Percentiles rank a stretch among this genome's conserved stretches.
Conservation (phyloP, 768 basidiomycete genomes). For the Pisolithus microcarpus region DNA sequence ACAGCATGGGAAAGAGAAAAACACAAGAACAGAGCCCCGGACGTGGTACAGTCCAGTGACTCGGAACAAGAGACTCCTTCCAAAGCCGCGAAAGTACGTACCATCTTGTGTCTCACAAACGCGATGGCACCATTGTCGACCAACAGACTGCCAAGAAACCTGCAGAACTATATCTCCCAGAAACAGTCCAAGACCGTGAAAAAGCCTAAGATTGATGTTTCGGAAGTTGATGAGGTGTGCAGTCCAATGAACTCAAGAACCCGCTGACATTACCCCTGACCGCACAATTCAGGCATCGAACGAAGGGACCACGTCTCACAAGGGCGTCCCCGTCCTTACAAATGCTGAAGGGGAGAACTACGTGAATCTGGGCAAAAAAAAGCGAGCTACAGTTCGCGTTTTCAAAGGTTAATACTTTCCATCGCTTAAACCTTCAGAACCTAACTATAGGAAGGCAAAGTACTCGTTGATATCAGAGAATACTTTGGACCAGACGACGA, state of each 20-base stretch:
- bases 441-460: slow-evolving; percentile 32
- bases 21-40: slow-evolving; percentile 6
- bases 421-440: slow-evolving; percentile 4
- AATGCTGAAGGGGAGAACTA: slow-evolving; percentile 36
- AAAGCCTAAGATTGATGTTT: slow-evolving; percentile 27
- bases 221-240: slow-evolving; percentile 1
- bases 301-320: not conserved
- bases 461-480: slow-evolving; percentile 67
- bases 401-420: slow-evolving; percentile 35
- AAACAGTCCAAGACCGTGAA: slow-evolving; percentile 21
- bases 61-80: not conserved
- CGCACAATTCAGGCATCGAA: slow-evolving; percentile 9
- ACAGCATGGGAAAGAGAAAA: slow-evolving; percentile 14
- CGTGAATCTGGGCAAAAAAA: slow-evolving; percentile 66
- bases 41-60: not conserved
- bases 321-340: slow-evolving; percentile 9
- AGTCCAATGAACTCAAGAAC: not conserved
- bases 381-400: slow-evolving; percentile 49
- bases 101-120: not conserved
- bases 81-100: not conserved
- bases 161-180: slow-evolving; percentile 10
- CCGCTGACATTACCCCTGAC: slow-evolving; percentile 10
- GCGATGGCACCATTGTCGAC: not conserved
- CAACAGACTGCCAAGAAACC: not conserved
- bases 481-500: slow-evolving; percentile 56